A percentile compares a stretch with the other conserved stretches of the same genome.
Conservation (phyloP, 768 basidiomycete species). For the Gyrodon lividus region DNA sequence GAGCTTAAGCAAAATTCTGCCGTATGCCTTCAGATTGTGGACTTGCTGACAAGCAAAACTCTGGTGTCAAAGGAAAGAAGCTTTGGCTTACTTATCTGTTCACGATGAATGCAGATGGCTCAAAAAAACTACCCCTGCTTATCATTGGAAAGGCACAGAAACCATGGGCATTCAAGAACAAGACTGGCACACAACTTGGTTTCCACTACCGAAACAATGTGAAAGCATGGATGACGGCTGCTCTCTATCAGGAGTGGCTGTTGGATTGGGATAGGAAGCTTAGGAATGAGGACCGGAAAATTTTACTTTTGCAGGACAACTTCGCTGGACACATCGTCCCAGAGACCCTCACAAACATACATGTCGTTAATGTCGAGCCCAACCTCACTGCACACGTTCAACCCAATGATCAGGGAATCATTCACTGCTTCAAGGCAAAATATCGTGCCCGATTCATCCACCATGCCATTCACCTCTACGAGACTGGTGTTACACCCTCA, state of each 20-base stretch:
- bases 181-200: conserved; percentile 1
- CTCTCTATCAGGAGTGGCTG: conserved; percentile 8
- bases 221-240: conserved; percentile 7
- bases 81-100: neutral
- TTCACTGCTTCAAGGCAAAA: conserved; percentile 26
- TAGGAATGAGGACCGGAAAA: neutral
- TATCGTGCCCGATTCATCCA: conserved; percentile 30
- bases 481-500: conserved; percentile 12
- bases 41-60: neutral
- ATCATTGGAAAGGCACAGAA: conserved; percentile 9
- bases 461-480: conserved; percentile 31
- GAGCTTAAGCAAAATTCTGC: too few relatives aligned
- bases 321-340: conserved; percentile 25
- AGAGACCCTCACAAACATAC: conserved; percentile 25
- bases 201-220: conserved; percentile 5
- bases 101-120: neutral
- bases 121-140: neutral
- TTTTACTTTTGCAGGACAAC: too few relatives aligned
- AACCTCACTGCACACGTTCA: conserved; percentile 40
- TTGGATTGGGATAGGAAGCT: neutral
- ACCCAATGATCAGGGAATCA: conserved; percentile 37
- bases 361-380: conserved; percentile 22
- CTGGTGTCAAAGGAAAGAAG: conserved; percentile 6
- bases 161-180: neutral
- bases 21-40: conserved; percentile 6